phyloP scores from a whole-genome alignment of 805 yeast species.

The Starmerella bacillaris region DNA sequence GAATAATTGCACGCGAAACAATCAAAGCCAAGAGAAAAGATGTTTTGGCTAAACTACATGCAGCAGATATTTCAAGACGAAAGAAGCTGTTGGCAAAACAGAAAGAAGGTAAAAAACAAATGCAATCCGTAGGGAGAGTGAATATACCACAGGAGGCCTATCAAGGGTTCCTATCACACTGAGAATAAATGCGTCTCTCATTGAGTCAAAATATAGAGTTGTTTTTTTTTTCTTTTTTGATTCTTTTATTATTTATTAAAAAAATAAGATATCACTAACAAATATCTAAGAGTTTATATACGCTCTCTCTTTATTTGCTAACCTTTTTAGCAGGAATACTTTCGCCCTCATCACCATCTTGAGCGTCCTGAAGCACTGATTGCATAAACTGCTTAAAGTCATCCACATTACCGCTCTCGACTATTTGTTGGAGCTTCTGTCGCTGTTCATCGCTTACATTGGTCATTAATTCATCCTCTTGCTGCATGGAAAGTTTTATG shows the following conservation, averaged over 20 bases:
- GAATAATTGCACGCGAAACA: constrained; percentile 78
- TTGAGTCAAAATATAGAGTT: too few relatives aligned
- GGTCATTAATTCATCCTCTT: constrained; percentile 30
- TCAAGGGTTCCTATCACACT: constrained; percentile 49
- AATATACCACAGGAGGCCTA: constrained; percentile 69
- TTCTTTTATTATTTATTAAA: too few relatives aligned
- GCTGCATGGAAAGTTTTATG: constrained; percentile 17
- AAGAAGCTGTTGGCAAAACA: constrained; percentile 76
- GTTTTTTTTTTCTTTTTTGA: too few relatives aligned
- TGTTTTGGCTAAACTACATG: constrained; percentile 84
- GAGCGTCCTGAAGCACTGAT: constrained; percentile 1
- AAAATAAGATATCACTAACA: too few relatives aligned
- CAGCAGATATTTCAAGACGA: constrained; percentile 77
- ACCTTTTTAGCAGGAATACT: neutral
- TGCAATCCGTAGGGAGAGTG: constrained; percentile 67
- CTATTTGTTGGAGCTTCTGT: constrained; percentile 45
- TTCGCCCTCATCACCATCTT: neutral
- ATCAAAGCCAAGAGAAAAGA: constrained; percentile 87
- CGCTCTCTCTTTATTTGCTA: too few relatives aligned
- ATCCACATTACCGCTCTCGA: constrained; percentile 65
- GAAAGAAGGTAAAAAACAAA: constrained; percentile 77
- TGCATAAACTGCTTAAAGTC: constrained; percentile 50
- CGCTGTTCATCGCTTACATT: constrained; percentile 31
- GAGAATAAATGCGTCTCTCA: too few relatives aligned
- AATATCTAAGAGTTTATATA: too few relatives aligned